Base-by-base conservation (phyloP, 495 filamentous ascomycete genomes). In the Penicillium salamii region DNA sequence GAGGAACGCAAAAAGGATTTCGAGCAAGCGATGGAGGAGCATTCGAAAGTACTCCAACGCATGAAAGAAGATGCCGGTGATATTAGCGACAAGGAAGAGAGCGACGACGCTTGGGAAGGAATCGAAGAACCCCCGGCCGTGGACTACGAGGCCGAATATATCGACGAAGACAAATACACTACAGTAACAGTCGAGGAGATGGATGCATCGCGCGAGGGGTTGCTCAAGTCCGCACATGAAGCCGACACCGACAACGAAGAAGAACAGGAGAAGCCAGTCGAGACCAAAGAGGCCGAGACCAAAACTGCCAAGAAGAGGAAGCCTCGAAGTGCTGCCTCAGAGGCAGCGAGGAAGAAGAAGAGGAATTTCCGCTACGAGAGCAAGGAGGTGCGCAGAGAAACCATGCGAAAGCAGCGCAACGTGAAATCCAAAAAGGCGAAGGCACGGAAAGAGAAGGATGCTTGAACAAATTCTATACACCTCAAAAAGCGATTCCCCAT, bases 151-250 rank as follows among this genome's bases (percentile, higher is more conserved):
- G 91, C 92, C 45, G 91, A 96, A 68, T 98, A 96, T 69, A 80
- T 96, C 50, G 93, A 98, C 68, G 93, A 97, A 66, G 92, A 96
- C 60, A 87, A 86, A 65, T 95, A 88, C 61, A 96, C 92, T 14
- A 95, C 88, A 3, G 93, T 98, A 23, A 96, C 89, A 0, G 82
- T 98, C 0, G 90, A 96, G 64, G 86, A 86, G n/a, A 90, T 98
- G 62, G 87, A 86, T 58, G 73, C 92, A 7, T 83, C 88, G 2
- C 83, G 81, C 44, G 83, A 88, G 50, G 88, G 85, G 6, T 61
- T 91, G 12, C 66, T 81, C 42, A 79, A 81, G 56, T 67, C 76
- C 3, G 68, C 63, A 19, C 69, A 68, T 3, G 67, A 66, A 24
- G 69, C 79, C 9, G 71, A 77, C 18, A 76, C 76, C 13, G 76